Conservation (phyloP, 768 basidiomycete genomes). For the Zangia roseola region DNA sequence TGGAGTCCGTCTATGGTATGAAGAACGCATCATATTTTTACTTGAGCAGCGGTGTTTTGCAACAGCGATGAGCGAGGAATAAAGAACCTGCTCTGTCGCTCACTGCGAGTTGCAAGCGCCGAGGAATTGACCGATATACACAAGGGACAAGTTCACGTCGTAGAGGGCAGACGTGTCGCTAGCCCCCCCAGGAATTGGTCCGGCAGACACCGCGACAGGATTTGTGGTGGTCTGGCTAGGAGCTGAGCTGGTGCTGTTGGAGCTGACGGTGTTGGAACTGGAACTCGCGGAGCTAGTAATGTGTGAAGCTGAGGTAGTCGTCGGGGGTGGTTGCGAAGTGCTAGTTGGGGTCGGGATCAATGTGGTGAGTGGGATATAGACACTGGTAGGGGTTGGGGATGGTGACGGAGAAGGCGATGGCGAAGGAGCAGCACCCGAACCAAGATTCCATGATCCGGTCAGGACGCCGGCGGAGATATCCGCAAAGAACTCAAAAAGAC, state of each 20-base stretch:
- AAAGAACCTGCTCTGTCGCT: conserved; percentile 9
- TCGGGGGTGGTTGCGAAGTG: conserved; percentile 23
- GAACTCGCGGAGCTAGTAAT: conserved; percentile 16
- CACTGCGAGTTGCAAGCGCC: conserved; percentile 7
- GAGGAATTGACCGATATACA: conserved; percentile 22
- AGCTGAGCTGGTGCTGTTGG: conserved; percentile 23
- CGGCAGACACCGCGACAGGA: conserved; percentile 9
- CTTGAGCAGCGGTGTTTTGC: background rate
- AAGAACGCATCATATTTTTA: conserved; percentile 19
- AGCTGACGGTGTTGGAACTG: conserved; percentile 2
- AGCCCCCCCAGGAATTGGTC: conserved; percentile 2
- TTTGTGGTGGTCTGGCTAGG: conserved; percentile 22
- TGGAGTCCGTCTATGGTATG: conserved; percentile 19
- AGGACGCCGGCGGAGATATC: conserved; percentile 50
- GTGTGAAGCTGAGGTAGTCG: conserved; percentile 15
- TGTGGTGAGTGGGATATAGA: conserved; percentile 19
- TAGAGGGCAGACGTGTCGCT: conserved; percentile 10
- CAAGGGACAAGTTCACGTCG: conserved; percentile 15
- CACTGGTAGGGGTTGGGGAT: conserved; percentile 15
- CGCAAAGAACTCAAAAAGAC: conserved; percentile 65
- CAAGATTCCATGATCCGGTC: conserved; percentile 56
- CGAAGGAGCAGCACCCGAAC: conserved; percentile 20
- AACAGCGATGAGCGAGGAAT: conserved; percentile 1
- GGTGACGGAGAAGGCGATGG: conserved; percentile 23
- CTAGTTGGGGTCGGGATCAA: conserved; percentile 19